Base-by-base conservation (phyloP, 1,139 yeast species). In the Magnusiomyces suaveolens region DNA sequence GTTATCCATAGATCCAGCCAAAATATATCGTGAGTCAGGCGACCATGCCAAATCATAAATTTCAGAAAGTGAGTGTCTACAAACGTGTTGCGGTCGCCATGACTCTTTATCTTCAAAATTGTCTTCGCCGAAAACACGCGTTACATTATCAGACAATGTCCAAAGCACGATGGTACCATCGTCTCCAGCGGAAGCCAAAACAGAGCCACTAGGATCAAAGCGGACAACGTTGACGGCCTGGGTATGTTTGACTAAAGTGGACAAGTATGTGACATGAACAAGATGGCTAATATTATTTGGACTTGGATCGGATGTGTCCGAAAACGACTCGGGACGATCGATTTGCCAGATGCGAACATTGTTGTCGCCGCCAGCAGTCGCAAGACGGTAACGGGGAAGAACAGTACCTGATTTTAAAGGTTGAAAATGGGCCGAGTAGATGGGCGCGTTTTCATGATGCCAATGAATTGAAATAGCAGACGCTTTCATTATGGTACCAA, bases 301-400 rank as follows among this genome's bases (percentile, higher is more conserved):
- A 29, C 36, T 12, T 54, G 82, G 83, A 29, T 84, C 78, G 0
- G 76, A 52, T 1, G 66, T 64, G 21, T 54, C 58, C 46, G 56
- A 48, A 44, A 20, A 50, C 21, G 47, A 20, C n/a, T 55, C 55
- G 14, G 50, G 43, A 66, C 58, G 54, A 60, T 67, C 62, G 43
- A 68, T 56, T 24, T 61, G 53, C 73, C 95, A 83, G 39, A 88
- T 71, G 54, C 97, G 75, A 16, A 89, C 83, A 63, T 87, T 87
- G 65, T 87, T 87, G 67, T 92, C 98, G 44, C 97, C 97, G 18
- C 98, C 98, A 0, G 89, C 95, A 0, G 97, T 92, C 2, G 83
- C 92, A 44, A 92, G 71, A 48, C 92, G 75, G 12, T 29, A n/a
- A 58, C 59, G 60, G 55, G 61, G 59, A 39, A 58, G 54, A 25